phyloP scores from a whole-genome alignment of 371 early-diverging fungal genomes.

The Rhizopus stolonifer region DNA sequence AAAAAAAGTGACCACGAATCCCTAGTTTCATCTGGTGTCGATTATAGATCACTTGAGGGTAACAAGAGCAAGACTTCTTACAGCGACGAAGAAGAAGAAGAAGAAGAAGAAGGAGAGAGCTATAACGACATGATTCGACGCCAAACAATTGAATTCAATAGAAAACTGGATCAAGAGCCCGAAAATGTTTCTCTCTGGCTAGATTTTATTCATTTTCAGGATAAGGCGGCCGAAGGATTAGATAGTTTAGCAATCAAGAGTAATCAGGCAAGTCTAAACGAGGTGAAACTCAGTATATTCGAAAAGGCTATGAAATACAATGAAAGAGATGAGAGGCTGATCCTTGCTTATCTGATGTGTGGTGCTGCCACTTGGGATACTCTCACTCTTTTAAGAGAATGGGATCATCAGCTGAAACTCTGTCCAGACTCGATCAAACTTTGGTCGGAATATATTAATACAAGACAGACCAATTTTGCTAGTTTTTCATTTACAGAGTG shows the following conservation, averaged over 20 bases:
- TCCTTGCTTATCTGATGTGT: constrained; percentile 60
- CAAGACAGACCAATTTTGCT: constrained; percentile 70
- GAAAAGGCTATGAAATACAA: constrained; percentile 69
- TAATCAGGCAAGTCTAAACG: constrained; percentile 51
- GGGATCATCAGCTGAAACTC: constrained; percentile 65
- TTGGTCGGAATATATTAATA: constrained; percentile 79
- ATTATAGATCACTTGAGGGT: constrained; percentile 44
- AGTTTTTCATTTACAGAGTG: constrained; percentile 67
- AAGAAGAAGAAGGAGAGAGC: constrained; percentile 36
- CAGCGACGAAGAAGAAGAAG: constrained; percentile 14
- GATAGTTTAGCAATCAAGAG: constrained; percentile 16
- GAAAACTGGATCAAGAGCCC: constrained; percentile 44
- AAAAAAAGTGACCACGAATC: constrained; percentile 9
- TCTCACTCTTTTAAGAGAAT: constrained; percentile 60
- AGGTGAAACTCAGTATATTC: constrained; percentile 74
- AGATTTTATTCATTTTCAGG: constrained; percentile 70
- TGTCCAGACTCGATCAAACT: constrained; percentile 51
- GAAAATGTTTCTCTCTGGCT: constrained; percentile 67
- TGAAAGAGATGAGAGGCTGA: constrained; percentile 58
- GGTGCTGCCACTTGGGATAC: constrained; percentile 67
- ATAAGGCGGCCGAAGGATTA: constrained; percentile 42
- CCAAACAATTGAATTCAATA: constrained; percentile 40
- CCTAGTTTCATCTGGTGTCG: constrained; percentile 29
- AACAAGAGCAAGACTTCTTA: constrained; percentile 13
- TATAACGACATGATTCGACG: constrained; percentile 39